These are phyloP conservation scores for Fusarium globosum DNA, from an alignment of 2,329 filamentous ascomycete genomes.

Conservation along the genomic window DNA sequence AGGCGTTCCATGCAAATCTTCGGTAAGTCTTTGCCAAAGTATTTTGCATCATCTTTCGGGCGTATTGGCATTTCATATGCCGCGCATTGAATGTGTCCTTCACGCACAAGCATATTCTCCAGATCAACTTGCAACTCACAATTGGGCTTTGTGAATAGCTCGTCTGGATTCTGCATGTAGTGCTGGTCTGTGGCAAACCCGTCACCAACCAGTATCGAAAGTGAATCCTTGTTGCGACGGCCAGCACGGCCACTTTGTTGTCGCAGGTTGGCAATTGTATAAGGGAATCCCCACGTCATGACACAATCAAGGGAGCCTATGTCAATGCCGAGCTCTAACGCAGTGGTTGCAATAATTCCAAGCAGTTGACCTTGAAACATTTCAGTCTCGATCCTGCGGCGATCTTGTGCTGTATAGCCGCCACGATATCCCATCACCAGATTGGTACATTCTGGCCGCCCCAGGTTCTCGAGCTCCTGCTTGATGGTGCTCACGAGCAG, in stretches of 20 bases:
- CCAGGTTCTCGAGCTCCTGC: slow-evolving; percentile 77
- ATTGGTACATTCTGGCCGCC: slow-evolving; percentile 77
- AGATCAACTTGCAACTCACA: slow-evolving; percentile 90
- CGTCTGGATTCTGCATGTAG: slow-evolving; percentile 96
- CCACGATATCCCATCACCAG: slow-evolving; percentile 96
- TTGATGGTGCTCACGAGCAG: slow-evolving; percentile 83
- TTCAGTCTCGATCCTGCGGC: slow-evolving; percentile 87
- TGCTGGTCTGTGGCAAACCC: slow-evolving; percentile 92
- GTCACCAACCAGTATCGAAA: slow-evolving; percentile 90
- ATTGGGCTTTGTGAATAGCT: slow-evolving; percentile 92
- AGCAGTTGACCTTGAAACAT: slow-evolving; percentile 97
- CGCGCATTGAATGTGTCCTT: slow-evolving; percentile 95
- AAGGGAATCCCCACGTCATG: slow-evolving; percentile 92
- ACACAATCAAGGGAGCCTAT: slow-evolving; percentile 96
- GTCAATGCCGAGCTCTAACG: slow-evolving; percentile 92
- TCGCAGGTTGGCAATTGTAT: slow-evolving; percentile 91
- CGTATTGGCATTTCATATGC: slow-evolving; percentile 94
- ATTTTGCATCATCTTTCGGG: slow-evolving; percentile 77
- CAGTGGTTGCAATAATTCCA: slow-evolving; percentile 93
- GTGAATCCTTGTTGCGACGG: slow-evolving; percentile 89
- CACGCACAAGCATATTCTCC: slow-evolving; percentile 88
- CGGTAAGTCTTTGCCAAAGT: slow-evolving; percentile 80
- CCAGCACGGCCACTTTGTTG: slow-evolving; percentile 96
- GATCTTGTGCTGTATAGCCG: slow-evolving; percentile 92
- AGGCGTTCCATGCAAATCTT: slow-evolving; percentile 80